Percentiles rank a stretch among this genome's conserved stretches.
phyloP scores from a whole-genome alignment of 2,329 filamentous ascomycete genomes.

The Elsinoe australis region DNA sequence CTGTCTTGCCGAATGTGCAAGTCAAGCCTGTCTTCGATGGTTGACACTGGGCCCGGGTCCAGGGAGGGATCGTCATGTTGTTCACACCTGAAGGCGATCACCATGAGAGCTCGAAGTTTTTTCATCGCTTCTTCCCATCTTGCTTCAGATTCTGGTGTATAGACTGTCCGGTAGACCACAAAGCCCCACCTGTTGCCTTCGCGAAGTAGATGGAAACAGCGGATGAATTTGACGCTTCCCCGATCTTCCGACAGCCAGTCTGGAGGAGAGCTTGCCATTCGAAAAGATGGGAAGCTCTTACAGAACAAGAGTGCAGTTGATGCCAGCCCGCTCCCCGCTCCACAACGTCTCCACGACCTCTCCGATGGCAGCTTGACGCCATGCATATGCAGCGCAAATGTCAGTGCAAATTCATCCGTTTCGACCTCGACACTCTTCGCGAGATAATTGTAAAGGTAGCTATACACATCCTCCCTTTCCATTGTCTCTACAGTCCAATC shows the following conservation, averaged over 20 bases:
- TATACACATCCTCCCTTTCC: too few relatives aligned
- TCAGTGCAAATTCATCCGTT: too few relatives aligned
- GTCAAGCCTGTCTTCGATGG: background rate
- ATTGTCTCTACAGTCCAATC: too few relatives aligned
- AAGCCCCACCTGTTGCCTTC: background rate
- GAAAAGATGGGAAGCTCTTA: background rate
- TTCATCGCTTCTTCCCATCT: slow-evolving; percentile 6
- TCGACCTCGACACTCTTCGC: too few relatives aligned
- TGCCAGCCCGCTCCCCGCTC: too few relatives aligned
- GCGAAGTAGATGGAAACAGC: background rate
- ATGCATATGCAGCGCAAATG: too few relatives aligned
- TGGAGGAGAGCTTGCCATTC: background rate
- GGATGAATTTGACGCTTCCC: background rate
- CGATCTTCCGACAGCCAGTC: background rate
- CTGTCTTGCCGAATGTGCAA: background rate
- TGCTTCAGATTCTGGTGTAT: background rate
- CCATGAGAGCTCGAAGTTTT: background rate
- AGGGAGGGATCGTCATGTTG: background rate
- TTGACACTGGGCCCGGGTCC: background rate
- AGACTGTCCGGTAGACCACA: background rate
- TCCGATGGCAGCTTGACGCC: too few relatives aligned
- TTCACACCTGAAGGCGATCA: background rate
- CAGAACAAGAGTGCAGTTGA: background rate
- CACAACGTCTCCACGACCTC: too few relatives aligned
- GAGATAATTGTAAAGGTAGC: too few relatives aligned